Evolutionary conservation across 495 filamentous ascomycete species (phyloP), one percentile per base, ranked within the genome.

Genomic region (Neurospora intermedia): DNA sequence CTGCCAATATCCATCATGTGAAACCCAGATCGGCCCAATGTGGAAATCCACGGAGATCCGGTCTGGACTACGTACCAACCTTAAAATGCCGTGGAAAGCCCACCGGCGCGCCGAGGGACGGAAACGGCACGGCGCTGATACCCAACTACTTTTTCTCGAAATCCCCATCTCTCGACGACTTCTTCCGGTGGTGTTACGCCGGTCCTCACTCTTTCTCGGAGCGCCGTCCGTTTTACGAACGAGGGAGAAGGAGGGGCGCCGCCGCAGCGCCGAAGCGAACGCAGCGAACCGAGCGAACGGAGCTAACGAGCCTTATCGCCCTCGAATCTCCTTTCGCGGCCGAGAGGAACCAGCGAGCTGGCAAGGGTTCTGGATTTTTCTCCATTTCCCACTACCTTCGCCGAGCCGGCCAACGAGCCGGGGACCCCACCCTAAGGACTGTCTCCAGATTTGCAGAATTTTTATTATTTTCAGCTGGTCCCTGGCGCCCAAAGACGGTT

Each of bases 371-470:
- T 35, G 13, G 54, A 11, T 62, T 62, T 35, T 59, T 31, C 54
- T 62, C 54, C 54, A 62, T 23, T 62, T 62, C 54, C 23, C 23
- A 62, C 54, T 66, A 66, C 27, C 43, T 69, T 23, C 73, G 73
- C 74, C 76, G 72, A 78, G 66, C 72, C 74, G 75, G 79, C 69
- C 70, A 71, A 20, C 72, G 27, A 66, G 69, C 69, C 59, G 71
- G 72, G 71, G 62, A 75, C 75, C 76, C 80, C 79, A 78, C 78
- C 46, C 27, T 72, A 62, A 41, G 38, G 70, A n/a, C 54, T 66
- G 79, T 81, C 79, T 80, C 80, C 80, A 81, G 79, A 75, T 73
- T 77, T 72, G 77, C 73, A 79, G 75, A 81, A 76, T 76, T 77
- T 78, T 78, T 69, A 16, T 40, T 13, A 9, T 70, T 16, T 42